Evolutionary conservation across 345 rosid genomes (phyloP).

Genomic region (Iberis pinnata): DNA sequence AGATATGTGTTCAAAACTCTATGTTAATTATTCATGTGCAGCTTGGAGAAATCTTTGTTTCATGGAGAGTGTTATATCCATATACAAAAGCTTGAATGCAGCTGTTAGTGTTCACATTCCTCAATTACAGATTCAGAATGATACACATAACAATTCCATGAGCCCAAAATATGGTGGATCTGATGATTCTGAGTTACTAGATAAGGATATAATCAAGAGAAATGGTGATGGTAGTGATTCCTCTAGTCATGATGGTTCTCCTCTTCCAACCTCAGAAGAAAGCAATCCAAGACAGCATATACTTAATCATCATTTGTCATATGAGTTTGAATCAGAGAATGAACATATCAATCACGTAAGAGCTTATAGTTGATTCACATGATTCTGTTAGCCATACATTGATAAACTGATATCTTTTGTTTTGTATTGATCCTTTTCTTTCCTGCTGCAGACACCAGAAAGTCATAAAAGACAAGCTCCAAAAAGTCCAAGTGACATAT

Average conservation of each 20-base stretch:
- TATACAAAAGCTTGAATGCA: conserved; percentile 57
- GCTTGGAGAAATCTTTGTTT: conserved; percentile 45
- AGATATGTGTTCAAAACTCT: not conserved
- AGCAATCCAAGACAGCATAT: conserved; percentile 26
- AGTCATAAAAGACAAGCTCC: conserved; percentile 13
- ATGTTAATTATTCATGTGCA: conserved; percentile 26
- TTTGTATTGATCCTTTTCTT: not conserved
- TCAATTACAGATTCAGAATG: conserved; percentile 21
- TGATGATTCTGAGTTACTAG: conserved; percentile 23
- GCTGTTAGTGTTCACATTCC: conserved; percentile 37
- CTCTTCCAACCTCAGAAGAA: conserved; percentile 18
- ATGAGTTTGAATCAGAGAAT: conserved; percentile 29
- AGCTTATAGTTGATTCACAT: not conserved
- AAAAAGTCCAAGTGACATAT: not conserved
- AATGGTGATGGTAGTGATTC: conserved; percentile 17
- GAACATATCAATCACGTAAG: conserved; percentile 24
- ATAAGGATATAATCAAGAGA: conserved; percentile 15
- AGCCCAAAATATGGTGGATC: conserved; percentile 12
- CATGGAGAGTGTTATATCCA: conserved; percentile 51
- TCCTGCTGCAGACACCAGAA: conserved; percentile 21
- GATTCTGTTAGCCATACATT: too few species aligned
- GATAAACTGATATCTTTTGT: too few species aligned
- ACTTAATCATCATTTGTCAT: conserved; percentile 39
- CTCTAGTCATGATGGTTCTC: conserved; percentile 20
- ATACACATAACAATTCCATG: conserved; percentile 9